Evolutionary conservation across 2,329 filamentous ascomycete genomes (phyloP), one percentile per base, ranked within the genome.

Genomic region (Epichloe scottii): DNA sequence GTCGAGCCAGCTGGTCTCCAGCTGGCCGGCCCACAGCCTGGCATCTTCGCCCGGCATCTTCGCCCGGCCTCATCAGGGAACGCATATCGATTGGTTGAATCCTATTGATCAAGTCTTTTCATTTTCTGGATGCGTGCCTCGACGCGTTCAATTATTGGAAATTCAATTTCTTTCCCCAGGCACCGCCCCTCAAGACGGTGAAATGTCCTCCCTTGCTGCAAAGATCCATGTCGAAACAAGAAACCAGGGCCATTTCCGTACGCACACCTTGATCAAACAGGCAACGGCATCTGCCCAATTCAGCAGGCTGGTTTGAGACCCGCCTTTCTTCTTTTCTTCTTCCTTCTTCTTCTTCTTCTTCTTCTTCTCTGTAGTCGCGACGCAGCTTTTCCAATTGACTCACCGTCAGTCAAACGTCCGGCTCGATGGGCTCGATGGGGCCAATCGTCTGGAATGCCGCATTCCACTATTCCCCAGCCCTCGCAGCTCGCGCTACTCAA

Each of bases 391-490:
- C n/a, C 12, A 14, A 41, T 45, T 37, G 50, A 44, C 50, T 51
- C 39, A 51, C 33, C 30, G 4, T 33, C 46, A 6, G 21, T 33
- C 51, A 35, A 35, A 33, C 11, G 26, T 7, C 45, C n/a, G 39
- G 21, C 17, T 42, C 42, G 49, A 46, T 19, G 35, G 39, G 21
- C 17, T 42, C 42, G 49, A 46, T 19, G 35, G 38, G 26, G 50
- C 50, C 41, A 35, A 46, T 40, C 37, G 26, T 48, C 51, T 49
- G 52, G 49, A 54, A 54, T 54, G 52, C 39, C 45, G 45, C 44
- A 49, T 49, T 39, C 38, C 49, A 41, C 46, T 40, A 46, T 47
- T 33, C 42, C 46, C 49, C 49, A 51, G 52, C 52, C 52, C 50
- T 50, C 34, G 37, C 43, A 7, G 15, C 37, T 34, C 46, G 15